Conservation (phyloP, 306 rosid species). For the Dicorynia guianensis region DNA sequence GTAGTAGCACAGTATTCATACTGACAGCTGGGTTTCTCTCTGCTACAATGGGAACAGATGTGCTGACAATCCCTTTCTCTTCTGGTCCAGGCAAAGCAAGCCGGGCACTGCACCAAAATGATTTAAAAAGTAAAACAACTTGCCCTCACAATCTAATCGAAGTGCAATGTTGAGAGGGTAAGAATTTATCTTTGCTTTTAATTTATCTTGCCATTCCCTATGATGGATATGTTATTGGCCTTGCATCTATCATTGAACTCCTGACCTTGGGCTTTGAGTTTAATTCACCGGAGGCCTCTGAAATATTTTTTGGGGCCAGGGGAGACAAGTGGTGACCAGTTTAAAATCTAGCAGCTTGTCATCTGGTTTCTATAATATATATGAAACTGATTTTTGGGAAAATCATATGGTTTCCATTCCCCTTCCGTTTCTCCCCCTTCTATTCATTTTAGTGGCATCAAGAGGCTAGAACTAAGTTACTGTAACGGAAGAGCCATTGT, state of each 20-base stretch:
- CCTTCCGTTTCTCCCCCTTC: not conserved
- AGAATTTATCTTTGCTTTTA: slow-evolving; percentile 14
- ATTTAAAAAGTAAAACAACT: slow-evolving; percentile 33
- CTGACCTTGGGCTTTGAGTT: slow-evolving; percentile 17
- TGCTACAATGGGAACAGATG: slow-evolving; percentile 47
- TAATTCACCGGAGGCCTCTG: slow-evolving; percentile 5
- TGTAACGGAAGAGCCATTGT: not conserved
- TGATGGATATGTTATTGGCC: slow-evolving; percentile 17
- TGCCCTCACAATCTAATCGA: slow-evolving; percentile 7
- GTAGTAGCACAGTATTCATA: slow-evolving; percentile 54
- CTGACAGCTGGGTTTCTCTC: slow-evolving; percentile 49
- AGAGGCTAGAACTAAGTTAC: not conserved
- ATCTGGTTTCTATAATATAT: slow-evolving; percentile 2
- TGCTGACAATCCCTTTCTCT: slow-evolving; percentile 64
- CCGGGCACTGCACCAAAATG: slow-evolving; percentile 72
- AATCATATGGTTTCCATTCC: slow-evolving; percentile 17
- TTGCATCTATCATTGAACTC: slow-evolving; percentile 18
- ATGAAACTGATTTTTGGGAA: not conserved
- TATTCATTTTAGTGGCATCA: not conserved
- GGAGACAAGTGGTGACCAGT: not conserved
- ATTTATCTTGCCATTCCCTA: slow-evolving; percentile 13
- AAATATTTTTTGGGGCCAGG: not conserved
- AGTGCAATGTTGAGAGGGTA: slow-evolving; percentile 12
- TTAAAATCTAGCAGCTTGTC: slow-evolving; percentile 2
- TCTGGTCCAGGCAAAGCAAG: slow-evolving; percentile 95